Conservation (phyloP, 164 flowering plant species). For the Tetracentron sinense region DNA sequence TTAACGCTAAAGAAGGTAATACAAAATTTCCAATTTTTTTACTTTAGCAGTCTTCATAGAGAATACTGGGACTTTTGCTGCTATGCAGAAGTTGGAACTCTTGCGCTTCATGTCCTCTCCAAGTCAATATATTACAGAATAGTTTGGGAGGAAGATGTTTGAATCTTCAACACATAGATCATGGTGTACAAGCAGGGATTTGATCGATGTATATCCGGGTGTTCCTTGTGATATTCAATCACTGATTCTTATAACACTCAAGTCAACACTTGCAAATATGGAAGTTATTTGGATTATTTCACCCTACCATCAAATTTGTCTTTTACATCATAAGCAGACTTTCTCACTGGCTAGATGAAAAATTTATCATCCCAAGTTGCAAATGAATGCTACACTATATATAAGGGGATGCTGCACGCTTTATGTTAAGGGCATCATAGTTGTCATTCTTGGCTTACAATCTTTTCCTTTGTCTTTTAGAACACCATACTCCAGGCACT, state of each 20-base stretch:
- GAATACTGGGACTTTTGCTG: not conserved
- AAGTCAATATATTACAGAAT: not conserved
- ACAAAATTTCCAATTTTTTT: not conserved
- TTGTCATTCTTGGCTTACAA: constrained; percentile 1
- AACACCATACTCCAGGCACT: constrained; percentile 59
- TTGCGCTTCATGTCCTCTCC: not conserved
- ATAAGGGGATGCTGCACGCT: not conserved
- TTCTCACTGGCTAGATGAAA: not conserved
- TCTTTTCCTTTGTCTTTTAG: constrained; percentile 27
- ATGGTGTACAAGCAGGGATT: no score
- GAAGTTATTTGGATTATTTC: not conserved
- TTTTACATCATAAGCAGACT: not conserved
- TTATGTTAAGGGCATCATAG: not conserved
- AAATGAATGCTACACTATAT: not conserved
- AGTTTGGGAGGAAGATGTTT: not conserved
- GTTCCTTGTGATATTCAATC: not conserved
- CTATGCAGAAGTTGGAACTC: not conserved
- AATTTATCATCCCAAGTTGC: not conserved
- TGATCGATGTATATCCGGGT: no score
- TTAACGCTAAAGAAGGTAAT: constrained; percentile 77
- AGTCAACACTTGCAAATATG: no score
- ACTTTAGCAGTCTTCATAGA: not conserved
- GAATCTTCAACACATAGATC: no score
- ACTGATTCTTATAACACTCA: not conserved
- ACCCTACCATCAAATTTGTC: not conserved